Evolutionary conservation across 73 alveolate species (phyloP), one percentile per base, ranked within the genome.

Genomic region (Paramecium biaurelia): DNA sequence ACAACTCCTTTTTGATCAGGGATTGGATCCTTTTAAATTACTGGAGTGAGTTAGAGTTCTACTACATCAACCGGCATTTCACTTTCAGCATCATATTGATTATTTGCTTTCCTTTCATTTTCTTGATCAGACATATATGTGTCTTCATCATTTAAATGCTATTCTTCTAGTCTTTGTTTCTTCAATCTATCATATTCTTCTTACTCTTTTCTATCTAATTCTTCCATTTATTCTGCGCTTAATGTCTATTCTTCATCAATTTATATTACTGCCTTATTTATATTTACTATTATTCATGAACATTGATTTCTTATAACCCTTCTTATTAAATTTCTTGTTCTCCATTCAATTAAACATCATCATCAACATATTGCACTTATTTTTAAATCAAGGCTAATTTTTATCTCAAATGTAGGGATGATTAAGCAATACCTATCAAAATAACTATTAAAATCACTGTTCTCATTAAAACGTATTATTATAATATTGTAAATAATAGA

Each of bases 21-120:
- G 15, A 74, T 34, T 37, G 87, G 57, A 37, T 37, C 57, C 26
- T 34, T 34, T 21, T 28, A 37, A 28, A 74, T 34, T 2, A 23
- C 45, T 15, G 87, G 87, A 28, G 87, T 74, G 15, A 74, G 35
- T 74, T 74, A 20, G 38, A 35, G 87, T 74, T 74, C 87, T 35
- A 74, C 87, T 74, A 74, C 87, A 74, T 74, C 87, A 5, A 74
- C 45, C 4, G 87, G 87, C 87, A 74, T 74, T 34, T 28, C 87
- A 5, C 45, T 41, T 18, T 63, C 84, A 6, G 53, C 28, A 11
- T 23, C 47, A 63, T 30, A 26, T 63, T 14, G 11, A 30, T 12
- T 32, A 9, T 63, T 21, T 53, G 30, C 4, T 53, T 53, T 63
- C 12, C 45, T 63, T 63, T 63, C 12, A 63, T 63, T 41, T 4